These are phyloP conservation scores for Amaranthus tricolor DNA, from an alignment of 179 eudicot genomes.

Conservation along the genomic window DNA sequence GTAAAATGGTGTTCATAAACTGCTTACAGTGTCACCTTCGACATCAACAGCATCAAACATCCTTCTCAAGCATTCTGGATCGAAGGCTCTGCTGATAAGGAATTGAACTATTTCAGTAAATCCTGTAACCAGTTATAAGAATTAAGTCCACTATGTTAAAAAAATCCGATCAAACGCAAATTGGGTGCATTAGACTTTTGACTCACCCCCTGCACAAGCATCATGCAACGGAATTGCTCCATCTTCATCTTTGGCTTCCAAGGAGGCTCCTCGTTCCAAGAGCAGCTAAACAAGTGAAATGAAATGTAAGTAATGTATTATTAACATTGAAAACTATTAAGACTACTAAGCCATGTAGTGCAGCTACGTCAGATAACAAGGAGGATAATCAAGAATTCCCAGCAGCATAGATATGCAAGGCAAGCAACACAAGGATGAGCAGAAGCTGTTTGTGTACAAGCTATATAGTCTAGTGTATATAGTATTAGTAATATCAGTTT, in stretches of 20 bases:
- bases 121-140: constrained; percentile 41
- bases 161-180: neutral
- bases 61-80: constrained; percentile 52
- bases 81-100: constrained; percentile 43
- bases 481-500: too few species aligned
- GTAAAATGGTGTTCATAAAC: too few species aligned
- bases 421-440: too few species aligned
- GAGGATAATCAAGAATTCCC: too few species aligned
- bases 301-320: neutral
- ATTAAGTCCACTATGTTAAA: neutral
- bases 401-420: too few species aligned
- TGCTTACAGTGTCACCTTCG: constrained; percentile 93
- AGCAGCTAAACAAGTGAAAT: constrained; percentile 45
- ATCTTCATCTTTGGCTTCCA: constrained; percentile 89
- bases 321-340: neutral
- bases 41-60: constrained; percentile 81
- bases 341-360: too few species aligned
- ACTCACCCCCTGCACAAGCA: constrained; percentile 94
- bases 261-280: constrained; percentile 77
- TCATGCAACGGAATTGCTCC: constrained; percentile 94
- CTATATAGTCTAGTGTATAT: too few species aligned
- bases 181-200: constrained; percentile 2
- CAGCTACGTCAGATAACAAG: too few species aligned
- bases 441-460: too few species aligned
- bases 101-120: constrained; percentile 67